Base-by-base conservation (phyloP, 2,329 filamentous ascomycete species). In the Aciculosporium take region DNA sequence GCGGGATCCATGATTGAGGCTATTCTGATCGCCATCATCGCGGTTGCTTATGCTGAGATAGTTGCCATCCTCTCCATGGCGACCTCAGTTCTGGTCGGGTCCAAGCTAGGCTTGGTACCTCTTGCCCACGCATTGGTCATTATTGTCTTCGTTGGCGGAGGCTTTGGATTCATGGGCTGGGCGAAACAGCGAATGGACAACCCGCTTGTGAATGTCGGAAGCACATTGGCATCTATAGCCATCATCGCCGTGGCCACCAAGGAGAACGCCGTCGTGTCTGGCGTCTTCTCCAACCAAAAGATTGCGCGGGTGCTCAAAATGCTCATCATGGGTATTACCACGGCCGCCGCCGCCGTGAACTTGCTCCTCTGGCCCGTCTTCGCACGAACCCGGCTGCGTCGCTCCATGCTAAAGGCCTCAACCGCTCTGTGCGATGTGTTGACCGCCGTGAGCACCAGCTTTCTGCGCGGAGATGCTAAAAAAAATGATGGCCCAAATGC, bases 1-100 rank as follows among this genome's bases (percentile, higher is more conserved):
- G 74, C 79, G 17, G 87, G 86, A 1, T 87, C 82, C 51, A 93
- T 94, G 84, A 74, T 83, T 44, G 82, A 93, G 59, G 86, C 84
- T 2, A 74, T 80, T 10, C 63, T 86, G 30, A 75, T 88, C 40
- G 82, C 84, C 5, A 63, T 81, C 25, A 69, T 82, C 13, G 85
- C 84, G 1, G 81, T 93, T 47, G 62, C 76, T 28, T 94, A 93
- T 40, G 57, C 56, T 30, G 53, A 57, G 35, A 66, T 84, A 32
- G 64, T 94, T 28, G 84, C 80, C 3, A 74, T 88, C 40, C 71
- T 81, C 24, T 88, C 84, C 54, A 94, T 94, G 86, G 81, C 72
- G 15, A 73, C 85, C 2, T 84, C 84, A 3, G 79, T 84, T 29
- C 71, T 88, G 46, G 81, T 89, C 46, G 81, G 80, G 32, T 71